phyloP scores from a whole-genome alignment of 768 basidiomycete genomes.

The Auricularia sp. region DNA sequence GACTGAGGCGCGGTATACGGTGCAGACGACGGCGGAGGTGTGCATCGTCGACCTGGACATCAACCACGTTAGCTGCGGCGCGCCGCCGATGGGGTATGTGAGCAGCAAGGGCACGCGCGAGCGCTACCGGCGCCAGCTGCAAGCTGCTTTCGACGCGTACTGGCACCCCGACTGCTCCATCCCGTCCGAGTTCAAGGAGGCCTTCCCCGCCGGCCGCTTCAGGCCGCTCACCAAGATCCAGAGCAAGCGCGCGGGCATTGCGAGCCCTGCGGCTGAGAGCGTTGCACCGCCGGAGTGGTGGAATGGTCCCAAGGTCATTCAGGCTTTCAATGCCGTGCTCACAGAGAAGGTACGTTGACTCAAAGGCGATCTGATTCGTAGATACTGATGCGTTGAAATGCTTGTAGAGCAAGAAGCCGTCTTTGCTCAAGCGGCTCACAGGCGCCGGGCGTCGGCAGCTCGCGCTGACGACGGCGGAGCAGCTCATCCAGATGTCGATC shows the following conservation, averaged over 20 bases:
- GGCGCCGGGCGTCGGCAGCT: slow-evolving; percentile 61
- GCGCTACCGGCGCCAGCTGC: slow-evolving; percentile 60
- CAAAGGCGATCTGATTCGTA: too few species aligned
- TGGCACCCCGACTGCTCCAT: slow-evolving; percentile 86
- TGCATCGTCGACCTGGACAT: slow-evolving; percentile 80
- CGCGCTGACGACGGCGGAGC: slow-evolving; percentile 68
- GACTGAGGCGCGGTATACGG: slow-evolving; percentile 72
- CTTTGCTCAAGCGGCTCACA: slow-evolving; percentile 74
- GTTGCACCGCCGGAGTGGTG: slow-evolving; percentile 91
- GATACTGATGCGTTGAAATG: too few species aligned
- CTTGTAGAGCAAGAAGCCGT: slow-evolving; percentile 74
- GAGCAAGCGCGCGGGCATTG: slow-evolving; percentile 69
- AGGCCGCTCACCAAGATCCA: slow-evolving; percentile 86
- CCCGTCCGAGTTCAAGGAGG: slow-evolving; percentile 87
- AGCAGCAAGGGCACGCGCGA: slow-evolving; percentile 75
- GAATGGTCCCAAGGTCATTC: slow-evolving; percentile 83
- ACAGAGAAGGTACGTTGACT: slow-evolving; percentile 56
- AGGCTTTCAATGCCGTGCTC: slow-evolving; percentile 80
- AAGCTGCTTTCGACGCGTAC: slow-evolving; percentile 72
- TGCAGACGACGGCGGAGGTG: slow-evolving; percentile 68
- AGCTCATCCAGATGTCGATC: slow-evolving; percentile 78
- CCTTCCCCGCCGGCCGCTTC: slow-evolving; percentile 88
- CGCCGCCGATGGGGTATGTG: slow-evolving; percentile 64
- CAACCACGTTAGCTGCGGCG: slow-evolving; percentile 48
- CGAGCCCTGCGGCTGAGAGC: slow-evolving; percentile 76